These are phyloP conservation scores for Candida vaughaniae DNA, from an alignment of 805 yeast genomes.

Conservation along the genomic window DNA sequence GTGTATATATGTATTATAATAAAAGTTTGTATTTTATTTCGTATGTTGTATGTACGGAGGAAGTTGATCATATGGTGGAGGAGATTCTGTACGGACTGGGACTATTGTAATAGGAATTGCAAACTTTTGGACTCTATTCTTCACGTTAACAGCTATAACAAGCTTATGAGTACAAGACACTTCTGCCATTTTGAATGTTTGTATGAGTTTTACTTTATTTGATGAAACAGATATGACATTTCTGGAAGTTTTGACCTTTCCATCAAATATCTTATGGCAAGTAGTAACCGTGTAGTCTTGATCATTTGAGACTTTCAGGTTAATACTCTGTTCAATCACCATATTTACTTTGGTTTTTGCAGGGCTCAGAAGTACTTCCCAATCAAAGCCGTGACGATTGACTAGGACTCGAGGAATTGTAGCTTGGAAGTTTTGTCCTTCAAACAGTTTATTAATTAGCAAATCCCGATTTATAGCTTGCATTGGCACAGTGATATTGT, in stretches of 20 bases:
- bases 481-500: too few relatives aligned
- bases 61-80: too few relatives aligned
- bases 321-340: background rate
- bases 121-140: background rate
- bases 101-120: too few relatives aligned
- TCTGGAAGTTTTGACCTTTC: too few relatives aligned
- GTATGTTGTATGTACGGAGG: too few relatives aligned
- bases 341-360: background rate
- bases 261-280: background rate
- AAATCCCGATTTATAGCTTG: too few relatives aligned
- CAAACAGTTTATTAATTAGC: too few relatives aligned
- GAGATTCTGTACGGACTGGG: too few relatives aligned
- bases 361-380: too few relatives aligned
- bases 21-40: too few relatives aligned
- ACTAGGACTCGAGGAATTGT: too few relatives aligned
- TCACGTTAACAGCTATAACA: background rate
- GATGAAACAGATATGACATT: background rate
- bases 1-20: slow-evolving; percentile 8
- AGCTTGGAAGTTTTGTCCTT: too few relatives aligned
- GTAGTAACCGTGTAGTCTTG: background rate
- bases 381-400: background rate
- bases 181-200: background rate
- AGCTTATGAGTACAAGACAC: background rate
- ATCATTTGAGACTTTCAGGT: background rate
- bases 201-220: background rate